Base-by-base conservation (phyloP, 1,284 basidiomycete genomes). In the Rugosomyces carneus region DNA sequence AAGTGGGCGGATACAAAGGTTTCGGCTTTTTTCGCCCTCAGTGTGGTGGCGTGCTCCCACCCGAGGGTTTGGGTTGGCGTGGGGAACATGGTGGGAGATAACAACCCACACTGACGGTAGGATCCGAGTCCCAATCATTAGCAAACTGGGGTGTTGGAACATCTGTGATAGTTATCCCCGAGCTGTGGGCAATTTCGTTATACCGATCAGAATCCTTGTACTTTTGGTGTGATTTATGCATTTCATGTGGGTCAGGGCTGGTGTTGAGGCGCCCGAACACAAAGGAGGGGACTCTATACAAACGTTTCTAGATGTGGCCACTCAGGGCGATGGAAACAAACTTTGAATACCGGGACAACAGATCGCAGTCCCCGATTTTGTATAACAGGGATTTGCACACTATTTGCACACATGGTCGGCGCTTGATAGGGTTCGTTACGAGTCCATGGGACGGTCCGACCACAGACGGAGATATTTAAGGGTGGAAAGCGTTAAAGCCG, bases 401-500 rank as follows among this genome's bases (percentile, higher is more conserved):
- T n/a, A 18, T 29, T 27, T 35, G 11, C 9, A 36, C 32, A 44
- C 19, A 16, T 5, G 43, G 10, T 3, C 5, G 24, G 18, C 29
- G 21, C 40, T 18, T 42, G 26, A 34, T 29, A 34, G 27, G 34
- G 18, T 31, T 11, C 6, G 13, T 3, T 31, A n/a, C n/a, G n/a
- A n/a, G 26, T 40, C 35, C 31, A 35, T 11, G 40, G 47, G 24
- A 31, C 47, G 39, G 21, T 37, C 37, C 37, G 38, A 23, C 18
- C 20, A 9, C 10, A 38, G 23, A 36, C n/a, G n/a, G n/a, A 27
- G 29, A 35, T 42, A 21, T 39, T 37, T 23, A 11, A 23, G 23
- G 36, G 26, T 41, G 38, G 40, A 36, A 18, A 39, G 35, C 44
- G 47, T 41, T 47, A 52, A 49, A 35, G 45, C 48, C 50, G 50